These are phyloP conservation scores for Zopfochytrium polystomum DNA, from an alignment of 371 early-diverging fungal species.

Conservation along the genomic window DNA sequence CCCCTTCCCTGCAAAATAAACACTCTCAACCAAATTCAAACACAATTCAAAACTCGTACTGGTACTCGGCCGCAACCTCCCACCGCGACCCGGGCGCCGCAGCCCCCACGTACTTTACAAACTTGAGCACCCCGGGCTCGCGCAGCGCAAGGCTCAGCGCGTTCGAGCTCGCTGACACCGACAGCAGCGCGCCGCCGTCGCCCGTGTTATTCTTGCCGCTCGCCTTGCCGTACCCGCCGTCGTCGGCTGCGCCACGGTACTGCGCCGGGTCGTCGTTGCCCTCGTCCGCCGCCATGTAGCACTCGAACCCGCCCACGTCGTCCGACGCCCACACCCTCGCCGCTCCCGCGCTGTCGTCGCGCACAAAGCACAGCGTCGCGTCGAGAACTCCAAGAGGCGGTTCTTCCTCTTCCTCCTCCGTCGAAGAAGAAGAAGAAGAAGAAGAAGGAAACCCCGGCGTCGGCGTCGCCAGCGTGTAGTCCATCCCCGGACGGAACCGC, in stretches of 20 bases:
- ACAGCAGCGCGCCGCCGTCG: constrained; percentile 67
- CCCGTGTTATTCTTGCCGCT: constrained; percentile 53
- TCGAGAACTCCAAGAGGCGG: constrained; percentile 41
- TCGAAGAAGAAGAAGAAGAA: too few species aligned
- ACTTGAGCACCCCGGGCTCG: constrained; percentile 64
- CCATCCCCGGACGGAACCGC: constrained; percentile 68
- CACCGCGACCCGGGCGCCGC: constrained; percentile 57
- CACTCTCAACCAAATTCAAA: too few species aligned
- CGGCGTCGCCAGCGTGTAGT: constrained; percentile 65
- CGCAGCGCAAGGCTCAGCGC: constrained; percentile 62
- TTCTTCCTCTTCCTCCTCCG: too few species aligned
- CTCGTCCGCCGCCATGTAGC: constrained; percentile 68
- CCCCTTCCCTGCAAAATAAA: too few species aligned
- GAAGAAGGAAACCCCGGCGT: too few species aligned
- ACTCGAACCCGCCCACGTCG: constrained; percentile 72
- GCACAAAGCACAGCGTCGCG: constrained; percentile 53
- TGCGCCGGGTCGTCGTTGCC: constrained; percentile 68
- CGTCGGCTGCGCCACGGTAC: constrained; percentile 50
- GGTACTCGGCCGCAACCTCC: constrained; percentile 73
- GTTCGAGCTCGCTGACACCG: constrained; percentile 62
- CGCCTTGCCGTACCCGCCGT: constrained; percentile 61
- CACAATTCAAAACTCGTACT: constrained; percentile 20
- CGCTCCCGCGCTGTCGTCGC: constrained; percentile 22
- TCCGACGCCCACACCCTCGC: constrained; percentile 55
- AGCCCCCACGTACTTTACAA: constrained; percentile 74